Evolutionary conservation across 2,329 filamentous ascomycete species (phyloP), one percentile per base, ranked within the genome.

Genomic region (Ophiostoma tasmaniense): DNA sequence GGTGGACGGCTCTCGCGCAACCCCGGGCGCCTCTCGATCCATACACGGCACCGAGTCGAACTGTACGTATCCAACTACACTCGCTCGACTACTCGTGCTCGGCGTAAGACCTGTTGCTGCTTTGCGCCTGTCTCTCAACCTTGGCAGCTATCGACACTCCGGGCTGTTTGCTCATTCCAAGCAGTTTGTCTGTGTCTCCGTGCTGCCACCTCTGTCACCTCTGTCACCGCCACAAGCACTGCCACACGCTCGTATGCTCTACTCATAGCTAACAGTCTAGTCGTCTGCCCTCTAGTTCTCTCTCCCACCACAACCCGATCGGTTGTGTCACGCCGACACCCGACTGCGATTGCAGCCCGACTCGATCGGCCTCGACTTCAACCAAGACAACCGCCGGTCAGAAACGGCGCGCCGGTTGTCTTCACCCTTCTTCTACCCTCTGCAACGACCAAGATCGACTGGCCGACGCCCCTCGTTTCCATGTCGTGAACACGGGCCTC

Each of bases 381-480:
- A n/a, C n/a, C n/a, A 39, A 64, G 61, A 64, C 61, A 64, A 22
- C 61, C 22, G 61, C 61, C 61, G 61, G 30, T 64, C 61, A 39
- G 61, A 64, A 64, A 64, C 61, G 61, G 61, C 61, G 61, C n/a
- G 61, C 20, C 33, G 61, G 61, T 39, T 64, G 61, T 64, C 61
- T 64, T 45, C 37, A 39, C 11, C 11, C 33, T 30, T n/a, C 13
- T 7, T 20, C 22, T 22, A 17, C 33, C n/a, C n/a, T n/a, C n/a
- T n/a, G n/a, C n/a, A n/a, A 33, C 33, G 33, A 33, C 8, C 33
- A 33, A 33, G n/a, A 33, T 33, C 33, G 33, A 33, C 33, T 62
- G 59, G 59, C 59, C 59, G 30, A 64, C 22, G 61, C 61, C 61
- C 61, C 33, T n/a, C 33, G 37, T 52, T 52, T 42, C 30, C 65